Percentiles rank a stretch among this genome's conserved stretches.
These are phyloP conservation scores for Singerocomus inundabilis DNA, from an alignment of 1,284 basidiomycete genomes.

Conservation along the genomic window DNA sequence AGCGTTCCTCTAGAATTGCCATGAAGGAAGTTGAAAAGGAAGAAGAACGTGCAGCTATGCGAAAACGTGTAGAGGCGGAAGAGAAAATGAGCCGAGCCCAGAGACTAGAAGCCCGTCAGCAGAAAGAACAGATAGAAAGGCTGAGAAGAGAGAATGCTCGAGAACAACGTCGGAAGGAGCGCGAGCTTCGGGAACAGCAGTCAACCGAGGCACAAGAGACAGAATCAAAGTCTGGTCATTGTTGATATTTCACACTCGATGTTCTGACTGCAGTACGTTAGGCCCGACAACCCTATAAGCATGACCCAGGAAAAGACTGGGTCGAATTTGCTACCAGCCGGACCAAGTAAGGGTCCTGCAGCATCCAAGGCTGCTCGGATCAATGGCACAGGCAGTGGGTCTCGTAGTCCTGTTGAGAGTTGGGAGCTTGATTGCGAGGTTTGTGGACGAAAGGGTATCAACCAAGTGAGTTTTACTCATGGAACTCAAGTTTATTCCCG, in stretches of 20 bases:
- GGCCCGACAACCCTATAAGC: slow-evolving; percentile 8
- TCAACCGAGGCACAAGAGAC: slow-evolving; percentile 6
- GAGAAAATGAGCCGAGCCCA: slow-evolving; percentile 63
- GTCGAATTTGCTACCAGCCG: neutral
- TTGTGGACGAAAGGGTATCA: slow-evolving; percentile 66
- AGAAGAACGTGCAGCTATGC: slow-evolving; percentile 55
- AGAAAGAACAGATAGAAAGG: slow-evolving; percentile 64
- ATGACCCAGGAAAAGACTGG: slow-evolving; percentile 1
- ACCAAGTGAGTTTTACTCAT: slow-evolving; percentile 49
- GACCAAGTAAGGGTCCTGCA: slow-evolving; percentile 4
- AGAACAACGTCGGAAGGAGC: slow-evolving; percentile 51
- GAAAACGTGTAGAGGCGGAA: slow-evolving; percentile 58
- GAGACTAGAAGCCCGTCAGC: slow-evolving; percentile 59
- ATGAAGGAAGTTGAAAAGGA: slow-evolving; percentile 70
- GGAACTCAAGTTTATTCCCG: neutral
- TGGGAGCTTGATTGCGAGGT: slow-evolving; percentile 88
- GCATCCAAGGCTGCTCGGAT: slow-evolving; percentile 5
- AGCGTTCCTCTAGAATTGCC: slow-evolving; percentile 82
- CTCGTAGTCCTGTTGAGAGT: slow-evolving; percentile 53
- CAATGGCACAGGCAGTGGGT: slow-evolving; percentile 40
- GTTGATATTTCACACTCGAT: neutral
- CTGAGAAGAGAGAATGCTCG: slow-evolving; percentile 54
- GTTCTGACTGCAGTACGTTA: slow-evolving; percentile 20
- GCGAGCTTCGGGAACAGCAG: slow-evolving; percentile 40
- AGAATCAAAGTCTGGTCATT: slow-evolving; percentile 14